phyloP scores from a whole-genome alignment of 1,139 yeast genomes.

The Saccharomyces pastorianus region DNA sequence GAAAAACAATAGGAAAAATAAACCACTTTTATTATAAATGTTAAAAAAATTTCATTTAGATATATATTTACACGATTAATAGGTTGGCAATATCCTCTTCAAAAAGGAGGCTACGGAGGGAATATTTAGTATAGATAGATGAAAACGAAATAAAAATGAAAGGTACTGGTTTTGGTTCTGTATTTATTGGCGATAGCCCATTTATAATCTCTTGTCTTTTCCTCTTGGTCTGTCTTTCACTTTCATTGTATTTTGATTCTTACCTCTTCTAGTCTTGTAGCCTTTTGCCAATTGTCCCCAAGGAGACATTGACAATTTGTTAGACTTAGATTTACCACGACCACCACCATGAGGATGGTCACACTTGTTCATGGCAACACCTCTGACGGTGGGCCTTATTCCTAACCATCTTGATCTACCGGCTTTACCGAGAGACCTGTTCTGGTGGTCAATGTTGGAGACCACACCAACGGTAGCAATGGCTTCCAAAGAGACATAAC shows the following conservation, averaged over 20 bases:
- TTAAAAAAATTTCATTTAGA: no score
- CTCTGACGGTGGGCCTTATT: slow-evolving; percentile 91
- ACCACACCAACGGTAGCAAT: slow-evolving; percentile 94
- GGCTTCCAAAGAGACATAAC: slow-evolving; percentile 77
- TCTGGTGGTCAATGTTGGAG: slow-evolving; percentile 91
- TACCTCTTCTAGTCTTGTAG: slow-evolving; percentile 89
- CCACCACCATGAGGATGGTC: slow-evolving; percentile 99
- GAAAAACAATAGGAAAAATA: background rate
- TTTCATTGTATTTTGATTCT: slow-evolving; percentile 71
- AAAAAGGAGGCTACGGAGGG: background rate
- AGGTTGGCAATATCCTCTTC: background rate
- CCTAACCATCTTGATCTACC: slow-evolving; percentile 93
- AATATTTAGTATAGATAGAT: background rate
- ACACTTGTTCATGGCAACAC: slow-evolving; percentile 95
- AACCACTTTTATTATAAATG: no score
- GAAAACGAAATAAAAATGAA: background rate
- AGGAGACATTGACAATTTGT: slow-evolving; percentile 87
- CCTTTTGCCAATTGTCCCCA: slow-evolving; percentile 94
- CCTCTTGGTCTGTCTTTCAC: slow-evolving; percentile 79
- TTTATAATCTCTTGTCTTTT: slow-evolving; percentile 21
- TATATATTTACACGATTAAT: background rate
- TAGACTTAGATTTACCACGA: slow-evolving; percentile 97
- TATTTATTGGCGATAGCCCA: background rate
- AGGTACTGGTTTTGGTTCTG: background rate
- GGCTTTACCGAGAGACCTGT: slow-evolving; percentile 88